A percentile compares a stretch with the other conserved stretches of the same genome.
These are phyloP conservation scores for Brassica balearica DNA, from an alignment of 441 rosid genomes.

Conservation along the genomic window DNA sequence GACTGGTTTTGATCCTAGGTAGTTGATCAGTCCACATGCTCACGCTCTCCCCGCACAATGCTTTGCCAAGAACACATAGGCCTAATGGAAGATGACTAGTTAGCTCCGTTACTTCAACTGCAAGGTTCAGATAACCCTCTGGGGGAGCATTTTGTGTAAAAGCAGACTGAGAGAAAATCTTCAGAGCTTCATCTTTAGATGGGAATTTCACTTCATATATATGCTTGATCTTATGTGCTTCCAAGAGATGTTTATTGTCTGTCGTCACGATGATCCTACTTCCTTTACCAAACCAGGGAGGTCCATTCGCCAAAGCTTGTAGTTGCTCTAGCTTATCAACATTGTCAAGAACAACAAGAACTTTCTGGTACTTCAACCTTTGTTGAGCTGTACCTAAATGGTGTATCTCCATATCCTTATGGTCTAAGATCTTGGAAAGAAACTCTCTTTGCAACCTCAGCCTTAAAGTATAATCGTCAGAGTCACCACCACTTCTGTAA, in stretches of 20 bases:
- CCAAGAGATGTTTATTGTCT: background rate
- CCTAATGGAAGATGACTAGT: constrained; percentile 4
- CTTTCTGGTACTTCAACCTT: constrained; percentile 3
- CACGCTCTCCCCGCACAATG: background rate
- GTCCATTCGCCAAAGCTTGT: background rate
- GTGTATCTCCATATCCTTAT: background rate
- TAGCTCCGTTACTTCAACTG: background rate
- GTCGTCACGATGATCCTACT: constrained; percentile 12
- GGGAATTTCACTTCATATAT: background rate
- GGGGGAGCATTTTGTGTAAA: background rate
- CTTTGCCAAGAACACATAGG: background rate
- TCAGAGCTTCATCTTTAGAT: constrained; percentile 1
- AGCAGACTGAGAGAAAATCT: background rate
- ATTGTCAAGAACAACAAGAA: constrained; percentile 8
- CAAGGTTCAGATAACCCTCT: background rate
- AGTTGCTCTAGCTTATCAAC: constrained; percentile 2
- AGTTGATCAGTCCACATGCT: constrained; percentile 1
- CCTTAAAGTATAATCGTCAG: background rate
- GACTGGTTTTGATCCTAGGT: background rate
- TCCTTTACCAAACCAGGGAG: background rate
- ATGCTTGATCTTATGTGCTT: background rate
- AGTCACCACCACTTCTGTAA: background rate
- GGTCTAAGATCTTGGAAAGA: background rate
- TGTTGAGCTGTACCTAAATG: background rate
- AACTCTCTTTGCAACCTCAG: background rate